A percentile compares a stretch with the other conserved stretches of the same genome.
These are phyloP conservation scores for Saturnispora sanitii DNA, from an alignment of 805 yeast genomes.

Conservation along the genomic window DNA sequence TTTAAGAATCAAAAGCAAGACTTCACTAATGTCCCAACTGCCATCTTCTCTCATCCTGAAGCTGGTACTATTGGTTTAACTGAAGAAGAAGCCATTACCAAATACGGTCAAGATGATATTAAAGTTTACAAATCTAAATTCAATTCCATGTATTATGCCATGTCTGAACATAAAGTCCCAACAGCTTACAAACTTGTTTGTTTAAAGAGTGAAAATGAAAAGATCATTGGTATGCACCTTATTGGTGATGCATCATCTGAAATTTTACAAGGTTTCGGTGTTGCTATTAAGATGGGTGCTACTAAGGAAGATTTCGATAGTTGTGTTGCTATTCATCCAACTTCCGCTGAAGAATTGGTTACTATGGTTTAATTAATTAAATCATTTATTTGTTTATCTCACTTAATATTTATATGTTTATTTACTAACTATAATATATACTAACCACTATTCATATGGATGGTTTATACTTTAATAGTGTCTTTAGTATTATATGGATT, in stretches of 20 bases:
- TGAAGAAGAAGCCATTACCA: constrained; percentile 63
- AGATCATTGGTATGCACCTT: constrained; percentile 89
- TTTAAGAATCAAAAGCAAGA: constrained; percentile 74
- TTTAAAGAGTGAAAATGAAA: constrained; percentile 67
- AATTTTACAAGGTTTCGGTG: constrained; percentile 96
- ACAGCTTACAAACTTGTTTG: constrained; percentile 77
- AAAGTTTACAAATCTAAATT: constrained; percentile 78
- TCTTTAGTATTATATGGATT: too few species aligned
- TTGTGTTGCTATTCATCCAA: constrained; percentile 98
- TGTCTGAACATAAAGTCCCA: constrained; percentile 73
- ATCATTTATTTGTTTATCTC: too few species aligned
- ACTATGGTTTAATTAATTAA: constrained; percentile 54
- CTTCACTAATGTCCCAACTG: constrained; percentile 82
- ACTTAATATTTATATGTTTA: too few species aligned
- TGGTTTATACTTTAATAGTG: too few species aligned
- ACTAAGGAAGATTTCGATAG: constrained; percentile 91
- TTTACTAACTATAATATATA: too few species aligned
- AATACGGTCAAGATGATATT: constrained; percentile 72
- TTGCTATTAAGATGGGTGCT: constrained; percentile 98
- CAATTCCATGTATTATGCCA: constrained; percentile 88
- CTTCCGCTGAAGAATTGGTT: constrained; percentile 95
- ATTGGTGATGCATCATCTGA: constrained; percentile 89
- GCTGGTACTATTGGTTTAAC: constrained; percentile 89
- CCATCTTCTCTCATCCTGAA: constrained; percentile 97
- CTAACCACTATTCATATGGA: too few species aligned